Evolutionary conservation across 352 stramenopile species (phyloP).

Genomic region (Phytophthora nicotianae): DNA sequence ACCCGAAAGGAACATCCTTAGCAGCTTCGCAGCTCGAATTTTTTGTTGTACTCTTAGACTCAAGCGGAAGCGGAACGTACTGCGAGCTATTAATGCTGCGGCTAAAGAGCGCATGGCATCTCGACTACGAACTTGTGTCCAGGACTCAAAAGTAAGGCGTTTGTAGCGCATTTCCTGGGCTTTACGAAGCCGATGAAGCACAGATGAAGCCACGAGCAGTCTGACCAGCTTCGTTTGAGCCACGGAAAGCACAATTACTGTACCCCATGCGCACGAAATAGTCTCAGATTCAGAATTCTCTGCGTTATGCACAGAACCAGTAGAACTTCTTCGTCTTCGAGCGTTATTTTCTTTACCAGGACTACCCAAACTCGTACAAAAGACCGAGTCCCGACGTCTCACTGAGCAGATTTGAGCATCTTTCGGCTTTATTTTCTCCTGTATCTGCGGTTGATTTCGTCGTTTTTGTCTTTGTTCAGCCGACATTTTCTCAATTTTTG

Average conservation of each 20-base stretch:
- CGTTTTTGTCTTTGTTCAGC: conserved; percentile 31
- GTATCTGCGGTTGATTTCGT: conserved; percentile 1
- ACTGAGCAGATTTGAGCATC: conserved; percentile 10
- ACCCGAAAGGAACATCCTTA: conserved; percentile 52
- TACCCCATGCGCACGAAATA: conserved; percentile 41
- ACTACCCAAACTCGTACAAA: conserved; percentile 11
- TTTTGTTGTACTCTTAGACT: conserved; percentile 48
- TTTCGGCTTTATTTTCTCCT: background rate
- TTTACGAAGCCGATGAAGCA: conserved; percentile 30
- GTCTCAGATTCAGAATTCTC: background rate
- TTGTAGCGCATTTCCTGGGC: conserved; percentile 37
- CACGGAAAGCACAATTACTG: conserved; percentile 41
- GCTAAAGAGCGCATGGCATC: conserved; percentile 31
- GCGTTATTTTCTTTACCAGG: background rate
- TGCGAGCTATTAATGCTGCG: conserved; percentile 41
- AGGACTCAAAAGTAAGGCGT: conserved; percentile 43
- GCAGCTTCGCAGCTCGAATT: conserved; percentile 31
- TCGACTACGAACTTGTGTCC: conserved; percentile 42
- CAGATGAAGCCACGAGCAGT: conserved; percentile 29
- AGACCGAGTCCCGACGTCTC: conserved; percentile 43
- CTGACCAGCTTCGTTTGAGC: conserved; percentile 46
- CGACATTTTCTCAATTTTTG: conserved; percentile 29
- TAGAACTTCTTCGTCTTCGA: conserved; percentile 4
- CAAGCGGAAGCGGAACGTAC: conserved; percentile 46
- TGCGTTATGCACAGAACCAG: background rate